phyloP scores from a whole-genome alignment of 2,329 filamentous ascomycete genomes.

The Colletotrichum spaethianum region DNA sequence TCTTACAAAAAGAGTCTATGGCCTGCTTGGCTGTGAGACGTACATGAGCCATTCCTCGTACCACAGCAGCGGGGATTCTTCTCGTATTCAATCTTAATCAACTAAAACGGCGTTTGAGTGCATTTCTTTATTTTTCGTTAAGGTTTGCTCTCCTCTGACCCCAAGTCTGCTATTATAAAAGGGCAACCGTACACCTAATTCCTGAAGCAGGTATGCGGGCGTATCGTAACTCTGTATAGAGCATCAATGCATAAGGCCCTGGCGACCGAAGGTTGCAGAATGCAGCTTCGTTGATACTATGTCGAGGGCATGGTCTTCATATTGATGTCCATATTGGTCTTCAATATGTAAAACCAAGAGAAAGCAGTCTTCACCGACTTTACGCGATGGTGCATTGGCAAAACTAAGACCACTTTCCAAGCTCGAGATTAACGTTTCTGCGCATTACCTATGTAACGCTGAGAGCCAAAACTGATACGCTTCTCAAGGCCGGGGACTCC shows the following conservation, averaged over 20 bases:
- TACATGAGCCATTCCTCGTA: neutral
- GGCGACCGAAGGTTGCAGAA: neutral
- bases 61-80: neutral
- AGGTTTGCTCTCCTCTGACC: neutral
- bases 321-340: neutral
- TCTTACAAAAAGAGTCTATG: neutral
- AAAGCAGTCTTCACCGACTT: neutral
- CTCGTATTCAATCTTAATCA: conserved; percentile 14
- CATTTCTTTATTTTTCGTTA: neutral
- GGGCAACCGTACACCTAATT: neutral
- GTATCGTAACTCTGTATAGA: neutral
- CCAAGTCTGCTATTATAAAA: neutral
- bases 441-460: no score
- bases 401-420: conserved; percentile 7
- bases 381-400: neutral
- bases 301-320: conserved; percentile 1
- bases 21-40: neutral
- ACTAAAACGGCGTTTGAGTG: neutral
- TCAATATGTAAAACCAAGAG: neutral
- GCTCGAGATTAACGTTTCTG: conserved; percentile 15
- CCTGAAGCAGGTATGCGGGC: neutral
- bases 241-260: neutral
- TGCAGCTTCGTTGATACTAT: neutral
- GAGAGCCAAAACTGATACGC: conserved; percentile 13
- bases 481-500: conserved; percentile 3